Conservation (phyloP, 805 yeast genomes). For the Candida qinlingensis region DNA sequence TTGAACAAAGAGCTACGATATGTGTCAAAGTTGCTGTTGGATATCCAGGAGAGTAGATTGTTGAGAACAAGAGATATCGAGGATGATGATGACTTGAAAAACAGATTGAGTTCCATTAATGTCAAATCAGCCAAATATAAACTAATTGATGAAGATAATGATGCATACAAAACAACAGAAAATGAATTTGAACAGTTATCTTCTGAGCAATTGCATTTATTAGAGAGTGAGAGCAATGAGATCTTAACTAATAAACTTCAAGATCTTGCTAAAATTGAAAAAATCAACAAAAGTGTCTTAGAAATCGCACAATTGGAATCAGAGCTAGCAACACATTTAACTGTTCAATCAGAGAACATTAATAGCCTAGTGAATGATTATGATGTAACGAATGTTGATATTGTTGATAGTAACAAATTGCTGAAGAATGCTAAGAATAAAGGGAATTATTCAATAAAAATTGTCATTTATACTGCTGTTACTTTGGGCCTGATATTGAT, state of each 20-base stretch:
- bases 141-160: constrained; percentile 7
- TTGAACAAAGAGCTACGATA: constrained; percentile 18
- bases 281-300: constrained; percentile 54
- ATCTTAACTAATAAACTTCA: constrained; percentile 49
- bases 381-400: constrained; percentile 58
- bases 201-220: constrained; percentile 52
- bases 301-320: constrained; percentile 74
- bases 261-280: constrained; percentile 54
- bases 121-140: constrained; percentile 24
- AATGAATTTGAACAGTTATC: constrained; percentile 25
- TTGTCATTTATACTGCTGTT: constrained; percentile 51
- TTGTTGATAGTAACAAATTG: constrained; percentile 65
- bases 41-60: constrained; percentile 24
- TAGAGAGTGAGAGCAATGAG: constrained; percentile 56
- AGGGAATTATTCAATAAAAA: constrained; percentile 55
- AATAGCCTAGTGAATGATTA: constrained; percentile 59
- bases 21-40: constrained; percentile 20
- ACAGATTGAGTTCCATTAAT: constrained; percentile 11
- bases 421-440: constrained; percentile 62
- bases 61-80: constrained; percentile 21
- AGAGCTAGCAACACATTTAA: constrained; percentile 68
- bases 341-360: constrained; percentile 67
- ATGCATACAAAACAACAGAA: constrained; percentile 11
- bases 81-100: constrained; percentile 15
- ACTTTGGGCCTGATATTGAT: constrained; percentile 52